Evolutionary conservation across 73 alveolate species (phyloP).

Genomic region (Paramecium caudatum): DNA sequence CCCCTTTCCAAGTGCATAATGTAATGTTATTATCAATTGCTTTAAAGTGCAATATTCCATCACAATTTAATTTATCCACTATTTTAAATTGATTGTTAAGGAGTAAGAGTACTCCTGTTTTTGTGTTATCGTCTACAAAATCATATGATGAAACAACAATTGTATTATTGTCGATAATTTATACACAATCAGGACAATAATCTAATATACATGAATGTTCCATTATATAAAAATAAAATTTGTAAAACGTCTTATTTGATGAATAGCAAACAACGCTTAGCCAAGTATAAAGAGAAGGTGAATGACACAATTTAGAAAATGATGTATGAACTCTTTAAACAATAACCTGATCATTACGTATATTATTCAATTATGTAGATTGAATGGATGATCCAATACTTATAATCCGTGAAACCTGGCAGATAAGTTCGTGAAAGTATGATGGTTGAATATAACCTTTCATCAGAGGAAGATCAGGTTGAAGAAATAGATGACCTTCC

Average conservation of each 20-base stretch:
- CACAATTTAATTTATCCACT: not conserved
- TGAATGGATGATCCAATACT: slow-evolving; percentile 50
- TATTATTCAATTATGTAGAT: not conserved
- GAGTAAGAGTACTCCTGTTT: not conserved
- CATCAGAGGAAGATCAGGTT: slow-evolving; percentile 48
- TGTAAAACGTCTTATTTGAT: too few relatives aligned
- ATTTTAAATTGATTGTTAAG: not conserved
- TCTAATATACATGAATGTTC: too few relatives aligned
- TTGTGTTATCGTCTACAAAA: slow-evolving; percentile 26
- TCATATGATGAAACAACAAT: slow-evolving; percentile 49
- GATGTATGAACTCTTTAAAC: slow-evolving; percentile 56
- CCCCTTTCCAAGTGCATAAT: slow-evolving; percentile 40
- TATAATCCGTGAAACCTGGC: not conserved
- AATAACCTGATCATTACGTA: slow-evolving; percentile 58
- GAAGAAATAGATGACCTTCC: slow-evolving; percentile 60
- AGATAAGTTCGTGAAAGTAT: not conserved
- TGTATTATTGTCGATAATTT: not conserved
- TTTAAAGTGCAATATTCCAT: slow-evolving; percentile 18
- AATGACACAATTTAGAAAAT: not conserved
- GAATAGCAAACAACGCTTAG: not conserved
- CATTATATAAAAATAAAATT: too few relatives aligned
- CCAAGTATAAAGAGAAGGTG: slow-evolving; percentile 11
- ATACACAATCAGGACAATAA: slow-evolving; percentile 43
- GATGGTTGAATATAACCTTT: not conserved
- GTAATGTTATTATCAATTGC: not conserved